phyloP scores from a whole-genome alignment of 495 filamentous ascomycete genomes.

The Tuber aestivum region DNA sequence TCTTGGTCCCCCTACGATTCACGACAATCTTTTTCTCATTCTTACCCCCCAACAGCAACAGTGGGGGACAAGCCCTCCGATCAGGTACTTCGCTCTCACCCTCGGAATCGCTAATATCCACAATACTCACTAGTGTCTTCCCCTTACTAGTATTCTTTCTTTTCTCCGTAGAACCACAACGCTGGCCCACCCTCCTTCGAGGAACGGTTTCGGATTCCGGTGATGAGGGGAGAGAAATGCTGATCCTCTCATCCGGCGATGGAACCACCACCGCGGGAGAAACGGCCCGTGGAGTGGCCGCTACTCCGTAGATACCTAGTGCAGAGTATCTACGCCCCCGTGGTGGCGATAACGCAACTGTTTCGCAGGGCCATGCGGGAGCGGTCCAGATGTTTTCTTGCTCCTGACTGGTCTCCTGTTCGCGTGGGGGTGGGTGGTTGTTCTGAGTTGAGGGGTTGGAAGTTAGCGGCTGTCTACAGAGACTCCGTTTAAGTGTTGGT shows the following conservation, averaged over 20 bases:
- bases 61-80: background rate
- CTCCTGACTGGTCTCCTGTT: background rate
- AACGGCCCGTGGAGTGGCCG: background rate
- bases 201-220: background rate
- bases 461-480: background rate
- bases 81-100: background rate
- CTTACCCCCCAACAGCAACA: background rate
- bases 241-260: background rate
- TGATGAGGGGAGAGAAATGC: background rate
- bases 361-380: background rate
- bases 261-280: background rate
- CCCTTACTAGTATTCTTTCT: background rate
- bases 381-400: conserved; percentile 6
- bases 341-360: conserved; percentile 7
- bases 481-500: background rate
- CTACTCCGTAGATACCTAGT: conserved; percentile 8
- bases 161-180: background rate
- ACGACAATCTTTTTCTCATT: background rate
- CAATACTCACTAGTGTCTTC: background rate
- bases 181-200: background rate
- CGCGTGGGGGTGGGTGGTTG: background rate
- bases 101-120: background rate
- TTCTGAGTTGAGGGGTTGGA: background rate
- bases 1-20: conserved; percentile 20
- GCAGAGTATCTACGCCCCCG: conserved; percentile 10